These are phyloP conservation scores for Stemphylium lycopersici DNA, from an alignment of 2,329 filamentous ascomycete species.

Conservation along the genomic window DNA sequence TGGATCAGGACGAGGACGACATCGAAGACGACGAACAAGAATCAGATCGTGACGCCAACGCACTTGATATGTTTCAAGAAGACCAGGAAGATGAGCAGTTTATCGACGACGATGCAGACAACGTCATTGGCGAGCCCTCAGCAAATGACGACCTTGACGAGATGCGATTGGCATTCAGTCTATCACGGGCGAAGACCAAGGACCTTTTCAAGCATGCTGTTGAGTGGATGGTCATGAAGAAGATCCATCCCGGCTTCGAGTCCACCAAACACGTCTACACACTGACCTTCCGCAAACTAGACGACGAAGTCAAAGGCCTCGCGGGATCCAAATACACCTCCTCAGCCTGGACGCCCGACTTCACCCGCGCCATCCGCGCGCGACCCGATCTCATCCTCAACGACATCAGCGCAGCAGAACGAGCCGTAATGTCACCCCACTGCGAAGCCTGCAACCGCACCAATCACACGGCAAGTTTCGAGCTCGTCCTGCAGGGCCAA, in stretches of 20 bases:
- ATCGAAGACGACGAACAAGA: constrained; percentile 31
- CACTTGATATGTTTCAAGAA: constrained; percentile 56
- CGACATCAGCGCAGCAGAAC: constrained; percentile 29
- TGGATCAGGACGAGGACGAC: constrained; percentile 33
- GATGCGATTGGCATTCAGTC: constrained; percentile 74
- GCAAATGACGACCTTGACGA: constrained; percentile 54
- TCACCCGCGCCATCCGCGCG: constrained; percentile 68
- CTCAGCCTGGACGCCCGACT: constrained; percentile 70
- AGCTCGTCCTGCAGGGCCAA: constrained; percentile 67
- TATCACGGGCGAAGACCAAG: constrained; percentile 69
- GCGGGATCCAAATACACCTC: constrained; percentile 75
- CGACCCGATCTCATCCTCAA: constrained; percentile 62
- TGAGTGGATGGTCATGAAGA: constrained; percentile 82
- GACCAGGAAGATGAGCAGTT: constrained; percentile 68
- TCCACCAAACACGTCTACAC: constrained; percentile 68
- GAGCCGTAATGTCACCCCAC: constrained; percentile 35
- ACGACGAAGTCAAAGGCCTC: constrained; percentile 72
- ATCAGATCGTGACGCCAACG: constrained; percentile 33
- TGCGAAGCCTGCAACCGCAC: constrained; percentile 76
- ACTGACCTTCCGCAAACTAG: constrained; percentile 72
- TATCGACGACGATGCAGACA: constrained; percentile 66
- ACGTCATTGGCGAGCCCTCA: constrained; percentile 55
- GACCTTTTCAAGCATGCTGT: constrained; percentile 76
- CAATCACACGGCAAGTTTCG: constrained; percentile 70
- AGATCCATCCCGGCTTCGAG: constrained; percentile 73